These are phyloP conservation scores for Suhomyces coccinellae DNA, from an alignment of 1,139 yeast species.

Conservation along the genomic window DNA sequence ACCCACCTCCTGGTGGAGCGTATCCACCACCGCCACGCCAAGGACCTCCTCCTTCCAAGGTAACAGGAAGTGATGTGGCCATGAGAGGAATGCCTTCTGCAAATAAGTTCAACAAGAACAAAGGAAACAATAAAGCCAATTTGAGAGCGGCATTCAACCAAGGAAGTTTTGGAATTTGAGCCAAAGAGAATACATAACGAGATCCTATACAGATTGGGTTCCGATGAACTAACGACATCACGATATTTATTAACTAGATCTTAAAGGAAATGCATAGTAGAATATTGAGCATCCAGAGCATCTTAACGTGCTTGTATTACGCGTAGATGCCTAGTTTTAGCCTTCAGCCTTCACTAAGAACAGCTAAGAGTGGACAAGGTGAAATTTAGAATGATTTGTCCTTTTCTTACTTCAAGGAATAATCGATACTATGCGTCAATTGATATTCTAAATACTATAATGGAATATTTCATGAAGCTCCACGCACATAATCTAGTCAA, in stretches of 20 bases:
- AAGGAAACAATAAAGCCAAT: slow-evolving; percentile 37
- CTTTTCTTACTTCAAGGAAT: too few relatives aligned
- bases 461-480: too few relatives aligned
- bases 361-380: too few relatives aligned
- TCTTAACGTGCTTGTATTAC: too few relatives aligned
- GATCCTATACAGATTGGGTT: background rate
- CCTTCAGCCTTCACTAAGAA: too few relatives aligned
- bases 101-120: slow-evolving; percentile 36
- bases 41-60: slow-evolving; percentile 16
- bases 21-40: slow-evolving; percentile 11
- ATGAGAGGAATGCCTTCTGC: slow-evolving; percentile 42
- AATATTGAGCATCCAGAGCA: too few relatives aligned
- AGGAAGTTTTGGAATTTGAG: slow-evolving; percentile 43
- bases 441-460: too few relatives aligned
- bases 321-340: too few relatives aligned
- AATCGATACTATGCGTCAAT: too few relatives aligned
- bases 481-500: too few relatives aligned
- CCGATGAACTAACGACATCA: background rate
- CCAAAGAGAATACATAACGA: background rate
- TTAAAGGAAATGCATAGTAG: background rate
- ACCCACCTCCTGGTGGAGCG: slow-evolving; percentile 16
- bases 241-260: slow-evolving; percentile 2
- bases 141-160: slow-evolving; percentile 45
- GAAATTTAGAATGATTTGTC: too few relatives aligned
- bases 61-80: slow-evolving; percentile 32